A percentile compares a stretch with the other conserved stretches of the same genome.
These are phyloP conservation scores for Nakazawaea siamensis DNA, from an alignment of 805 yeast species.

Conservation along the genomic window DNA sequence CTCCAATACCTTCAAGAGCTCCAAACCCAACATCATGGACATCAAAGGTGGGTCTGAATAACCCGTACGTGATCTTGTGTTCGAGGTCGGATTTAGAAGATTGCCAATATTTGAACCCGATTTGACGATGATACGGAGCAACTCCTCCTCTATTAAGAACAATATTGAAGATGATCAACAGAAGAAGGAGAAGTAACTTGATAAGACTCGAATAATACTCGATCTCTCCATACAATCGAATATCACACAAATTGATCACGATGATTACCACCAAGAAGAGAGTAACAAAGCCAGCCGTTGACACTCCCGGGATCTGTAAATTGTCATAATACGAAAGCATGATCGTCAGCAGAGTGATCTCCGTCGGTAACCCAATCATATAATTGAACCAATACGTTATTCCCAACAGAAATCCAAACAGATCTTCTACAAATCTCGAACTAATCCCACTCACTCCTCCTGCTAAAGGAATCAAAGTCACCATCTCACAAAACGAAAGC, in stretches of 20 bases:
- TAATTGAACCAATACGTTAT: slow-evolving; percentile 71
- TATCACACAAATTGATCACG: slow-evolving; percentile 54
- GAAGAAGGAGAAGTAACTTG: slow-evolving; percentile 45
- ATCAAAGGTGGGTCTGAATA: slow-evolving; percentile 69
- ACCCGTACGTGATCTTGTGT: slow-evolving; percentile 50
- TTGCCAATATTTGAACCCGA: slow-evolving; percentile 71
- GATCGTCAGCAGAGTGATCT: slow-evolving; percentile 72
- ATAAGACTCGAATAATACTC: slow-evolving; percentile 58
- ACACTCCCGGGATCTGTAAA: slow-evolving; percentile 39
- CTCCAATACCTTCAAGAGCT: slow-evolving; percentile 49
- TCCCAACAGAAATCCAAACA: slow-evolving; percentile 70
- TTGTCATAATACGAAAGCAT: slow-evolving; percentile 62
- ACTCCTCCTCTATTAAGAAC: slow-evolving; percentile 55
- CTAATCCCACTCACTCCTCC: slow-evolving; percentile 74
- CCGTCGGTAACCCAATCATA: slow-evolving; percentile 68
- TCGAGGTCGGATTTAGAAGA: slow-evolving; percentile 35
- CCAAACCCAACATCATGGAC: slow-evolving; percentile 53
- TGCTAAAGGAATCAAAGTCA: slow-evolving; percentile 69
- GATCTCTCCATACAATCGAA: slow-evolving; percentile 66
- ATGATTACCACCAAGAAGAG: slow-evolving; percentile 42
- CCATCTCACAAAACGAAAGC: slow-evolving; percentile 75
- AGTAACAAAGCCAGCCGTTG: slow-evolving; percentile 62
- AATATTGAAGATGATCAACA: slow-evolving; percentile 56
- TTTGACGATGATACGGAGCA: slow-evolving; percentile 24
- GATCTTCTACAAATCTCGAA: slow-evolving; percentile 69